A percentile compares a stretch with the other conserved stretches of the same genome.
Evolutionary conservation across 345 rosid genomes (phyloP).

Genomic region (Abelmoschus esculentus): DNA sequence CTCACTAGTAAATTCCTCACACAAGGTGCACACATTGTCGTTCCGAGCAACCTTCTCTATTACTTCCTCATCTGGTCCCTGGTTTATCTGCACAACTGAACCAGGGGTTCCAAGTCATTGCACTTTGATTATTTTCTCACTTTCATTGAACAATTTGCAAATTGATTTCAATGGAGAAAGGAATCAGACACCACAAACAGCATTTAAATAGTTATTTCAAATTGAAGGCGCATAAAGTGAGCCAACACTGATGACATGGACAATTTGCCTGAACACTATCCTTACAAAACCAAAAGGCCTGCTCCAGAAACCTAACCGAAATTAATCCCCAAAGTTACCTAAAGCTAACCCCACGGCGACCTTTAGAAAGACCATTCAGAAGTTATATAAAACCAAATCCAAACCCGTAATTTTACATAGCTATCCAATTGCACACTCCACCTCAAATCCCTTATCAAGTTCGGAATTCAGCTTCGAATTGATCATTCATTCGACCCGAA

Average conservation of each 20-base stretch:
- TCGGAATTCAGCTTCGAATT: not conserved
- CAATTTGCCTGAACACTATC: not conserved
- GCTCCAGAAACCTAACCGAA: not conserved
- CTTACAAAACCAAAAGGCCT: not conserved
- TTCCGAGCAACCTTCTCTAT: constrained; percentile 25
- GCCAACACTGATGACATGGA: not conserved
- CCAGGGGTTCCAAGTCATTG: constrained; percentile 8
- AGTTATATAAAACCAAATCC: not conserved
- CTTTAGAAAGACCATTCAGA: no score
- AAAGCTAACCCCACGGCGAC: not conserved
- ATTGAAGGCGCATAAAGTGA: not conserved
- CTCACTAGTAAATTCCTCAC: constrained; percentile 63
- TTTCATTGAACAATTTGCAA: constrained; percentile 8
- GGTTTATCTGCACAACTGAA: constrained; percentile 29
- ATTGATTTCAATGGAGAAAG: not conserved
- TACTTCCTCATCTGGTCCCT: constrained; percentile 12
- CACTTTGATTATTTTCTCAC: not conserved
- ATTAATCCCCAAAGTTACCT: not conserved
- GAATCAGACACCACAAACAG: not conserved
- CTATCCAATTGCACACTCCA: not conserved
- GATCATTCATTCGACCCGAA: not conserved
- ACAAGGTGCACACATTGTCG: constrained; percentile 58
- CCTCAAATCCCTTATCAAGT: not conserved
- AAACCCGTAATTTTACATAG: not conserved
- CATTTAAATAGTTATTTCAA: not conserved